phyloP scores from a whole-genome alignment of 148 eudicot genomes.

The Selenicereus undatus region DNA sequence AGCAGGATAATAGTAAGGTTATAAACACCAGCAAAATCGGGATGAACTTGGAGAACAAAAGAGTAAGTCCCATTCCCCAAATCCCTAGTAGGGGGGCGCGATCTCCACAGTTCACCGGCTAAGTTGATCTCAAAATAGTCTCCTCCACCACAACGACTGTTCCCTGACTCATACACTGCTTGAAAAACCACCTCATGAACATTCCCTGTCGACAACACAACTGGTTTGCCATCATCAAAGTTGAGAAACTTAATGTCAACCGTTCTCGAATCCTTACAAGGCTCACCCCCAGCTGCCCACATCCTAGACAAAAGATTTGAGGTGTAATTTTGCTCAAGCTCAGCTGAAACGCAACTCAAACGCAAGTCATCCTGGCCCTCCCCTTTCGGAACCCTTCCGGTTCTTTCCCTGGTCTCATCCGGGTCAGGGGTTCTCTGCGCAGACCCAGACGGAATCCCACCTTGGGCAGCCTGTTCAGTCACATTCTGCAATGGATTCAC shows the following conservation, averaged over 20 bases:
- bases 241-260: conserved; percentile 50
- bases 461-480: conserved; percentile 9
- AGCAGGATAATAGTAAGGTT: conserved; percentile 63
- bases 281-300: conserved; percentile 56
- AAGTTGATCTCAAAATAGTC: conserved; percentile 87
- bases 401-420: neutral
- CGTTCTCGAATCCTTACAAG: conserved; percentile 59
- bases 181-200: conserved; percentile 70
- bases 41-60: conserved; percentile 76
- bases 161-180: conserved; percentile 70
- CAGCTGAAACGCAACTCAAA: conserved; percentile 36
- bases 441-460: conserved; percentile 20
- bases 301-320: conserved; percentile 49
- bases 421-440: neutral
- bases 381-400: neutral
- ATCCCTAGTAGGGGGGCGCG: conserved; percentile 73
- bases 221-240: conserved; percentile 36
- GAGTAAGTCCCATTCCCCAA: conserved; percentile 73
- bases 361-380: neutral
- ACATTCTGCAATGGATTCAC: conserved; percentile 18
- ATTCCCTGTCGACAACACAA: conserved; percentile 49
- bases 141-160: conserved; percentile 62
- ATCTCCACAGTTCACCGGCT: conserved; percentile 70
- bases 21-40: conserved; percentile 71
- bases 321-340: conserved; percentile 52